Conservation (phyloP, 2,329 filamentous ascomycete species). For the Fusarium albosuccineum region DNA sequence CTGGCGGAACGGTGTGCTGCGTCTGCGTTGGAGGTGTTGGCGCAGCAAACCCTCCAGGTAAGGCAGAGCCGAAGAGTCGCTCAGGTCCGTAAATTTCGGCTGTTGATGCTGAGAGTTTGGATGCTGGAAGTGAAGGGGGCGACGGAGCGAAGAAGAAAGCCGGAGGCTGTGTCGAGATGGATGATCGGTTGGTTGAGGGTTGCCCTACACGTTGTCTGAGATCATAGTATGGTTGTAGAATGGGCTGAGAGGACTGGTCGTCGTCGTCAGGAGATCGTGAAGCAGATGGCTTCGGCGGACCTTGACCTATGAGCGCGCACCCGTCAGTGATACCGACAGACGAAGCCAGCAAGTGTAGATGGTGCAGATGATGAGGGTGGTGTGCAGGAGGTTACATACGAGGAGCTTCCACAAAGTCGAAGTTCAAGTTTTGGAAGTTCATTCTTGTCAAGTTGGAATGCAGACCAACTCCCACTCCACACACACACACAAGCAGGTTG, state of each 20-base stretch:
- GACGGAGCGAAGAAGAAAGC: slow-evolving; percentile 53
- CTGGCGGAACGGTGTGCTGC: slow-evolving; percentile 20
- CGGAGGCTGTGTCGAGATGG: slow-evolving; percentile 53
- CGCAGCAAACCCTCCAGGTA: slow-evolving; percentile 34
- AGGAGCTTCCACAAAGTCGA: slow-evolving; percentile 54
- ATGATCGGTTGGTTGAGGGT: slow-evolving; percentile 39
- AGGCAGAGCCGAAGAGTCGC: slow-evolving; percentile 53
- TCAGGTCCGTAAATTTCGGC: slow-evolving; percentile 61
- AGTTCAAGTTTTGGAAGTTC: slow-evolving; percentile 55
- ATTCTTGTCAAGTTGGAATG: slow-evolving; percentile 49
- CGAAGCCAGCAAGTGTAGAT: slow-evolving; percentile 24
- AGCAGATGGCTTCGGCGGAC: slow-evolving; percentile 40
- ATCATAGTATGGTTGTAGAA: slow-evolving; percentile 45
- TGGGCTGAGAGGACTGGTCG: slow-evolving; percentile 42
- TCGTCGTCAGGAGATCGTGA: slow-evolving; percentile 42
- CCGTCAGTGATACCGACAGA: slow-evolving; percentile 37
- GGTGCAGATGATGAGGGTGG: background rate
- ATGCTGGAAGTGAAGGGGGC: slow-evolving; percentile 51
- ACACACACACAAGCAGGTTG: slow-evolving; percentile 42
- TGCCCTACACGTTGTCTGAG: slow-evolving; percentile 40
- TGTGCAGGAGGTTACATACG: slow-evolving; percentile 49
- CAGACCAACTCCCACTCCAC: slow-evolving; percentile 50
- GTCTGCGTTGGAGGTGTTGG: slow-evolving; percentile 27
- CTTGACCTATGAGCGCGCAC: slow-evolving; percentile 40
- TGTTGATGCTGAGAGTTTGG: slow-evolving; percentile 47